Base-by-base conservation (phyloP, 768 basidiomycete genomes). In the Kwoniella dejecticola region DNA sequence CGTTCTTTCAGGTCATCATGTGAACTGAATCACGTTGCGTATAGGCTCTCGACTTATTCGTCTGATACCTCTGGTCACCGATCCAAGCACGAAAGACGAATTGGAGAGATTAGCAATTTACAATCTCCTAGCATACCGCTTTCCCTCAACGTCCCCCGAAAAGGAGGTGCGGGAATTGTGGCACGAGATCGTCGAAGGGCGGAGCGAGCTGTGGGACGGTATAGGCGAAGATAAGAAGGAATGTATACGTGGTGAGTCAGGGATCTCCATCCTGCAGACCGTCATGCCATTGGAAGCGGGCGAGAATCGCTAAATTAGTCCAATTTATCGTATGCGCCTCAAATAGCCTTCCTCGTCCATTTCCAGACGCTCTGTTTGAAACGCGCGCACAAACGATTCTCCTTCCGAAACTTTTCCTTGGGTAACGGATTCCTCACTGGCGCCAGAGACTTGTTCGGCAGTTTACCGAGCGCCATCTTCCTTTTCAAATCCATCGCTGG, bases 361-460 rank as follows among this genome's bases (percentile, higher is more conserved):
- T 95, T 96, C 65, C 91, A 97, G 77, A 87, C 85, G 63, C 89
- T 95, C 67, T 82, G 93, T 7, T 83, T 96, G 41, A 89, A 87
- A 68, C 83, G 92, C 23, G 91, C 94, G 1, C 91, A 95, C 72
- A 96, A 96, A 81, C 89, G 88, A 64, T 97, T 96, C 79, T 89
- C 90, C 24, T 98, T 95, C 80, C 82, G 89, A 52, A 94, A 94
- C 70, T 93, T 92, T 72, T 73, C 70, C 66, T 85, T 93, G 24
- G 92, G 92, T 24, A 95, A 95, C 77, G 93, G 91, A 74, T 89
- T 95, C 74, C 82, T 97, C 24, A 89, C 91, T 6, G 91, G 90
- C 13, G 89, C 91, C 2, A 88, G 90, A 68, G 85, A 85, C 12
- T 92, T 97, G 80, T 91, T 97, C 72, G 87, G 91, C 4, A 95